Percentiles rank a stretch among this genome's conserved stretches.
phyloP scores from a whole-genome alignment of 1,139 yeast species.

The Pichia sp. region DNA sequence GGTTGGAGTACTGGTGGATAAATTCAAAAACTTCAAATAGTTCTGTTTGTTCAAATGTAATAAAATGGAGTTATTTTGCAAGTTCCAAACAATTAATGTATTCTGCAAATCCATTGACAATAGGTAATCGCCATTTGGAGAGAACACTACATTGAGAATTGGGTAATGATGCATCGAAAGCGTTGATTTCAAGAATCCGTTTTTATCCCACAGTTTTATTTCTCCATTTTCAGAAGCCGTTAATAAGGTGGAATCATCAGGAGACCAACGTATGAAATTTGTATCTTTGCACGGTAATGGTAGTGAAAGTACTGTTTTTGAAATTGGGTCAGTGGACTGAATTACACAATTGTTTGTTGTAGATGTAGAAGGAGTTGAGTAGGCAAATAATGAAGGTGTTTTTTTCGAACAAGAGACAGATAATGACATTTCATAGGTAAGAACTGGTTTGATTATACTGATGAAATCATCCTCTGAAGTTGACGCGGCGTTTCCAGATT shows the following conservation, averaged over 20 bases:
- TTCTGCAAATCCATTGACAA: conserved; percentile 34
- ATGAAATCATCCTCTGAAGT: conserved; percentile 6
- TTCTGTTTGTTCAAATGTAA: conserved; percentile 29
- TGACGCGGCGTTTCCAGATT: background rate
- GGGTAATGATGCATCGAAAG: conserved; percentile 48
- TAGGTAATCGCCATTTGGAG: conserved; percentile 32
- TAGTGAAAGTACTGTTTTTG: conserved; percentile 8
- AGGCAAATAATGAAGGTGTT: conserved; percentile 26
- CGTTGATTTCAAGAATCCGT: conserved; percentile 56
- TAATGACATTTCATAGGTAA: conserved; percentile 27
- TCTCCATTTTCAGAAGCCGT: conserved; percentile 61
- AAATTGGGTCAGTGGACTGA: conserved; percentile 10
- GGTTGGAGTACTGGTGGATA: background rate
- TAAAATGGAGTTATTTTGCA: background rate
- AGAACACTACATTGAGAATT: conserved; percentile 43
- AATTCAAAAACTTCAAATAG: background rate
- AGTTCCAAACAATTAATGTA: conserved; percentile 45
- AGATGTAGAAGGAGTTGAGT: conserved; percentile 27
- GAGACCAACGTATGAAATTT: conserved; percentile 48
- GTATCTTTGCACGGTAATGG: conserved; percentile 20
- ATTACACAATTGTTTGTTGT: conserved; percentile 31
- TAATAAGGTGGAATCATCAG: conserved; percentile 45
- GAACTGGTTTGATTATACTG: conserved; percentile 23
- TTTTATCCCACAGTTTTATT: conserved; percentile 58
- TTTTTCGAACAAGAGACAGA: conserved; percentile 34